Percentiles rank a stretch among this genome's conserved stretches.
These are phyloP conservation scores for Yamadazyma endophytica DNA, from an alignment of 805 yeast genomes.

Conservation along the genomic window DNA sequence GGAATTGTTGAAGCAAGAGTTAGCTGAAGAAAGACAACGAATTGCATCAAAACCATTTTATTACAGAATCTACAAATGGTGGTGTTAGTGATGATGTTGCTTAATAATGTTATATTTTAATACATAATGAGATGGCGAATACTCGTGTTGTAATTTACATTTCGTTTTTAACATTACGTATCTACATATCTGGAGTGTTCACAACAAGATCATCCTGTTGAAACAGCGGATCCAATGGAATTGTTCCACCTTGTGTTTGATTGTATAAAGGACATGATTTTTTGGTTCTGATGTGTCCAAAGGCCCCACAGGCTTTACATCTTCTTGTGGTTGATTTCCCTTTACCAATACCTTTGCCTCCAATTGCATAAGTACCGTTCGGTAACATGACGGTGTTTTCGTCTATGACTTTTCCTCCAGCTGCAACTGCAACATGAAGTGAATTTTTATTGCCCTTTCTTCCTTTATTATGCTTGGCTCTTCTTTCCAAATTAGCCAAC, in stretches of 20 bases:
- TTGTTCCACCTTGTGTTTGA: slow-evolving; percentile 8
- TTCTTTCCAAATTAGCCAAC: slow-evolving; percentile 75
- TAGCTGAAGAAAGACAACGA: slow-evolving; percentile 33
- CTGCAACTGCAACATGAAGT: slow-evolving; percentile 37
- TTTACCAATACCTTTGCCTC: slow-evolving; percentile 70
- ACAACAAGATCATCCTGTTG: no score
- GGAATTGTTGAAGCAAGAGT: slow-evolving; percentile 35
- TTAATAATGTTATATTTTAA: no score
- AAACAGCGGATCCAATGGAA: no score
- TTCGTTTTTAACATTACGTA: no score
- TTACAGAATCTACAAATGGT: slow-evolving; percentile 23
- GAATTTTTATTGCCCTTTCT: slow-evolving; percentile 25
- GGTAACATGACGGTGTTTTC: slow-evolving; percentile 42
- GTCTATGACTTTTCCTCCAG: slow-evolving; percentile 39
- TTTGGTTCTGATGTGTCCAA: slow-evolving; percentile 92
- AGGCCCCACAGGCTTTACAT: slow-evolving; percentile 93
- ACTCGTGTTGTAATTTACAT: no score
- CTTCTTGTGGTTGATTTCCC: slow-evolving; percentile 72
- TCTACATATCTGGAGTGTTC: no score
- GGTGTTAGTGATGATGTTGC: slow-evolving; percentile 32
- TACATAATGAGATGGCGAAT: no score
- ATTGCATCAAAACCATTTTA: slow-evolving; percentile 22
- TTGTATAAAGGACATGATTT: slow-evolving; percentile 83
- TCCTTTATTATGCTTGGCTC: slow-evolving; percentile 37
- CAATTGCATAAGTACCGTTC: slow-evolving; percentile 42